Base-by-base conservation (phyloP, 805 yeast species). In the Spencermartinsiella europaea region DNA sequence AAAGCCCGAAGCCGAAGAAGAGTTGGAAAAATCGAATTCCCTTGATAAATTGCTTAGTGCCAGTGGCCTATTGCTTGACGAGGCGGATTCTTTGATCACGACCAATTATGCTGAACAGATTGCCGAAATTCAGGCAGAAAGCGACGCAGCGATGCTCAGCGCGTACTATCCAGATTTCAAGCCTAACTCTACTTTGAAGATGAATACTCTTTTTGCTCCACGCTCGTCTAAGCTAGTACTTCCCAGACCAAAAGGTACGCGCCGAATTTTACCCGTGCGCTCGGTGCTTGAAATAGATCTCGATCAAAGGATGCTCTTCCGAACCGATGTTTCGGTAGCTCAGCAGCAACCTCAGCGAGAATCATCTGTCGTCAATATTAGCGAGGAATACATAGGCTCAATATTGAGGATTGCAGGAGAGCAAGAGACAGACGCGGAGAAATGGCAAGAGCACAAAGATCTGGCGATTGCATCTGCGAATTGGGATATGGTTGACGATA, bases 181-280 rank as follows among this genome's bases (percentile, higher is more conserved):
- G 45, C 70, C 69, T 19, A 73, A 78, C 21, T 69, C 74, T 38
- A 74, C 81, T 1, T 69, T 83, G 55, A 77, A 79, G 54, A 77
- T 83, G 76, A 86, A 83, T 61, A 63, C 75, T 5, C 65, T 85
- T 40, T 84, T 83, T 55, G 75, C 77, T 22, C 83, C 91, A 1
- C 71, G 74, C 8, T 85, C 90, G 0, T 65, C 69, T 15, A 72
- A 72, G 47, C 77, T 76, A 53, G 66, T 68, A 27, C 79, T 75
- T 43, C 79, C 80, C 36, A 67, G 69, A 20, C 83, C 87, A 2
- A 56, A 61, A 17, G 38, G 44, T 2, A 40, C 58, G 2, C 53
- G 66, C 14, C 65, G 62, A 2, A 58, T 67, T 19, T 52, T 61
- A 1, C 93, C 95, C 0, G 71, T 79, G 5, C 76, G 80, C 46